Evolutionary conservation across 306 rosid genomes (phyloP), one percentile per base, ranked within the genome.

Genomic region (Bauhinia variegata): DNA sequence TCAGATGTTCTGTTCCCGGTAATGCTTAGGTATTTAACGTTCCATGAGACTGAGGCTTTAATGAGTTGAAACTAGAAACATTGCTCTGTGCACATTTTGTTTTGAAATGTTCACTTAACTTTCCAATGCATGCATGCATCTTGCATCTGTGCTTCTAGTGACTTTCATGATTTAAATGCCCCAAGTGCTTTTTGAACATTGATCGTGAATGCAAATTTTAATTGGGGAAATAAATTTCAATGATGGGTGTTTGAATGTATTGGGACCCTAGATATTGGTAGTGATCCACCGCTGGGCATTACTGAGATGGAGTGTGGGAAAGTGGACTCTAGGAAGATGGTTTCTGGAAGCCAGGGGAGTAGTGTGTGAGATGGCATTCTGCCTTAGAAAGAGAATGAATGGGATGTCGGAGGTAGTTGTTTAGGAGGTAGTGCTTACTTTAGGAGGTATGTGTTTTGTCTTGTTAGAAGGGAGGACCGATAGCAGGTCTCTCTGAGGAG

Each of bases 151-250:
- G 14, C 68, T 67, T 18, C 52, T 50, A 38, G 12, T 61, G 57
- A 23, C 42, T 33, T 38, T 38, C 43, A 39, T 52, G 32, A 63
- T 56, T 56, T 6, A 30, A 39, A 19, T 43, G 52, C 63, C 54
- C 59, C 33, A 46, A 32, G 23, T 28, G 34, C 14, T 42, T 16
- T 15, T n/a, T 31, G 30, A 53, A 41, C 54, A 37, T 59, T 46
- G 38, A 28, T 37, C 17, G 41, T 55, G 33, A 48, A 54, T 79
- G 53, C 67, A 54, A 13, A 60, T 60, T 70, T 70, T n/a, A 61
- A 43, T 49, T 66, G 43, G 15, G 64, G 67, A 51, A 31, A 47
- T 52, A 37, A 51, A 46, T 33, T 37, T 6, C 31, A 49, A 53
- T n/a, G 31, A 64, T 37, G 46, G 51, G 31, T 57, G 0, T 55